phyloP scores from a whole-genome alignment of 1,284 basidiomycete species.

The Leccinum pachyderme region DNA sequence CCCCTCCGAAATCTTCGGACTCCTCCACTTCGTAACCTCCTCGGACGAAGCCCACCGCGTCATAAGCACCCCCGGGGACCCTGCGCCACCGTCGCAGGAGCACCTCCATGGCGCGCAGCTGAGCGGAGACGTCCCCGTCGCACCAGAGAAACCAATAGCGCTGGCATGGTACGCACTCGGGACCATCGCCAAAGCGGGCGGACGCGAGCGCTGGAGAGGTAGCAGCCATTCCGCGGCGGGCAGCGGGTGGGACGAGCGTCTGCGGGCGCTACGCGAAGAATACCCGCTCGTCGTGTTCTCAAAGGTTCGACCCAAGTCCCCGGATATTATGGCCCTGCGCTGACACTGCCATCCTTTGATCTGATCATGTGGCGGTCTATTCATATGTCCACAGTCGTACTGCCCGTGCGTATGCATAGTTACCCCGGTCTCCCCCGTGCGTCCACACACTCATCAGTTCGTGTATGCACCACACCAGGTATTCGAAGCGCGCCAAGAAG shows the following conservation, averaged over 20 bases:
- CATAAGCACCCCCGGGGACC: constrained; percentile 4
- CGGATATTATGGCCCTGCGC: not conserved
- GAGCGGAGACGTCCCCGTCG: constrained; percentile 34
- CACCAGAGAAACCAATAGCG: constrained; percentile 45
- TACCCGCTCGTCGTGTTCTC: constrained; percentile 77
- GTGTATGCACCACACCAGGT: constrained; percentile 39
- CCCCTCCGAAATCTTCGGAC: constrained; percentile 62
- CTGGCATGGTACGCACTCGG: constrained; percentile 47
- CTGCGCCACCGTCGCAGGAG: not conserved
- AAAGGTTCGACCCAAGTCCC: constrained; percentile 47
- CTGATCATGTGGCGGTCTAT: not conserved
- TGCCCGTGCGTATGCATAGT: constrained; percentile 56
- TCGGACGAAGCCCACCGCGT: constrained; percentile 33
- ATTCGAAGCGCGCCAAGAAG: constrained; percentile 66
- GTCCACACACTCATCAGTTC: not conserved
- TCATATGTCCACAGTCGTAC: constrained; percentile 43
- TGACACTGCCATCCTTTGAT: not conserved
- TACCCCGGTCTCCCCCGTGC: not conserved
- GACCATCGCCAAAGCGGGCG: constrained; percentile 7
- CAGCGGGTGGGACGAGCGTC: constrained; percentile 49
- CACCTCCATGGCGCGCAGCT: constrained; percentile 24
- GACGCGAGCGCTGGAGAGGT: not conserved
- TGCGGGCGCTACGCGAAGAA: constrained; percentile 43
- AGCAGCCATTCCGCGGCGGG: not conserved
- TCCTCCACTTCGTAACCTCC: constrained; percentile 59